Conservation (phyloP, 148 eudicot genomes). For the Amaranthus cruentus region DNA sequence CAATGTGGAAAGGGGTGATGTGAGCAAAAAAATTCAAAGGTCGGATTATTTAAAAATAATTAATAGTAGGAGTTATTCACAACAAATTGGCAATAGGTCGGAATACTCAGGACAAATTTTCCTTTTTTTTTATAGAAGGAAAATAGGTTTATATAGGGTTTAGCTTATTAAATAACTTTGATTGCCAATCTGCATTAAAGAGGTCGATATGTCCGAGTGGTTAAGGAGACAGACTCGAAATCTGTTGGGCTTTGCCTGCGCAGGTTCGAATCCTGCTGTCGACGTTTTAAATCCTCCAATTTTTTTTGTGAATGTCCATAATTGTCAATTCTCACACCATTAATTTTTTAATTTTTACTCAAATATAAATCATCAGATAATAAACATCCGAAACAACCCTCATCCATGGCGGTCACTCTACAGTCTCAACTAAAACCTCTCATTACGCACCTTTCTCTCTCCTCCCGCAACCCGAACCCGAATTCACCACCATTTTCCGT, state of each 20-base stretch:
- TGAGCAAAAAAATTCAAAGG: no score
- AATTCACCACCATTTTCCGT: slow-evolving; percentile 11
- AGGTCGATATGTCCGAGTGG: slow-evolving; percentile 74
- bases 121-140: no score
- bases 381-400: neutral
- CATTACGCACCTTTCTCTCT: slow-evolving; percentile 11
- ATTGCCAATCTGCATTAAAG: no score
- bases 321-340: neutral
- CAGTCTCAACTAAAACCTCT: slow-evolving; percentile 14
- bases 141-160: no score
- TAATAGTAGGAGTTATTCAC: no score
- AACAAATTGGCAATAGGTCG: no score
- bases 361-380: neutral
- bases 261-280: slow-evolving; percentile 72
- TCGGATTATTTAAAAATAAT: no score
- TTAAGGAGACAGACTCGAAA: slow-evolving; percentile 79
- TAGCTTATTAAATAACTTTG: no score
- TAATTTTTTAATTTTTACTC: neutral
- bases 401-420: slow-evolving; percentile 17
- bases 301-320: neutral
- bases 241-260: slow-evolving; percentile 83
- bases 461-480: slow-evolving; percentile 8
- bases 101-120: no score
- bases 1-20: no score
- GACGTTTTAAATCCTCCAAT: slow-evolving; percentile 15